Evolutionary conservation across 768 basidiomycete species (phyloP), one percentile per base, ranked within the genome.

Genomic region (Termitomyces sp.): DNA sequence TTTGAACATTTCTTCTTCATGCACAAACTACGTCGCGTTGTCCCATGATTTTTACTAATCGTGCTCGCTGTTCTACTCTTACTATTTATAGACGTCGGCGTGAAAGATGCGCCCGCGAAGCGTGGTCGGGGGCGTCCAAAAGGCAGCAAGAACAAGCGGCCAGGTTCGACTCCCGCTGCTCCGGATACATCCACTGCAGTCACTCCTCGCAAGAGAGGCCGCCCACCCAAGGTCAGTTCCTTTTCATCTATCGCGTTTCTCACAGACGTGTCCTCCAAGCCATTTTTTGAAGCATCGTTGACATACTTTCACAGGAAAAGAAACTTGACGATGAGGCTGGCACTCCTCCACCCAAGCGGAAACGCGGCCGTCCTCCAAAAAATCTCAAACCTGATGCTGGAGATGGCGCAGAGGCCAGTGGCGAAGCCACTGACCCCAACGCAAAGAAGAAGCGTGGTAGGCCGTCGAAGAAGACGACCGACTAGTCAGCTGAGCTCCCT

Each of bases 51-150:
- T 60, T 59, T 58, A 54, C 60, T 65, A 55, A 61, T 60, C 54
- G 58, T 57, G 50, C 61, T 60, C 59, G 51, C 68, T 57, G 57
- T 65, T 64, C 60, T 54, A 55, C 52, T 58, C 62, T 58, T 46
- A 56, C 64, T 53, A 50, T 64, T 59, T 56, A 56, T 65, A 73
- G 76, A 73, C 66, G 68, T 73, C 58, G 66, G 76, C 56, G 70
- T 44, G 17, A 42, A 75, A 54, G 67, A 74, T 56, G 63, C 71
- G 44, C 76, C 81, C 41, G 62, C 66, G 58, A 94, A 92, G 75
- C 85, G 93, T 64, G 84, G 89, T 65, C 81, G 93, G 45, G 93
- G 93, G 52, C 84, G 93, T 61, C 93, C 93, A 58, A 91, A 87
- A 70, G 93, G 93, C 63, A 90, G 88, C 71, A 94, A 90, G 75